Percentiles rank a stretch among this genome's conserved stretches.
phyloP scores from a whole-genome alignment of 1,284 basidiomycete species.

The Athelia psychrophila region DNA sequence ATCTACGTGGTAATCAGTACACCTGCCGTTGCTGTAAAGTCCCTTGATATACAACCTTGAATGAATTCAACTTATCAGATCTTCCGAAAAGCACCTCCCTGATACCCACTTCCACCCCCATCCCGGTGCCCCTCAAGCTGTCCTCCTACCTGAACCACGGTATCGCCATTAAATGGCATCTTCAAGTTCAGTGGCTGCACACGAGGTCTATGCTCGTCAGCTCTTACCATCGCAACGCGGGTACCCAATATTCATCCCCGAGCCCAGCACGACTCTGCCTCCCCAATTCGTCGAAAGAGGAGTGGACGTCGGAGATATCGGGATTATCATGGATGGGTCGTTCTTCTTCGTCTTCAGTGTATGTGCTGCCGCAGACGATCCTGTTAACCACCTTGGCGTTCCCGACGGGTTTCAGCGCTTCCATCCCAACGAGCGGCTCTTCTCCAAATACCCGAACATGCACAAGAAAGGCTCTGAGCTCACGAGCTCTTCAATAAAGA shows the following conservation, averaged over 20 bases:
- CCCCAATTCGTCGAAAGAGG: constrained; percentile 19
- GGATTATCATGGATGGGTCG: constrained; percentile 19
- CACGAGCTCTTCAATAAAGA: neutral
- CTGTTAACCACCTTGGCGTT: neutral
- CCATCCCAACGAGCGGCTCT: no score
- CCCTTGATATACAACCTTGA: no score
- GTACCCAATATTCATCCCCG: constrained; percentile 27
- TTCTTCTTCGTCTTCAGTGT: constrained; percentile 29
- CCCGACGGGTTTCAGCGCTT: neutral
- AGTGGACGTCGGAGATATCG: constrained; percentile 29
- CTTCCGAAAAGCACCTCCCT: no score
- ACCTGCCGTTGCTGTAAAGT: no score
- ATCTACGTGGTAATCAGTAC: no score
- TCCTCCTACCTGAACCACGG: no score
- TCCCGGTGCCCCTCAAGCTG: no score
- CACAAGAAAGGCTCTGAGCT: neutral
- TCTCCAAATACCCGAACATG: neutral
- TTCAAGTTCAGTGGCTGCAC: neutral
- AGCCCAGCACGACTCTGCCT: constrained; percentile 16
- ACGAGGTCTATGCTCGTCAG: constrained; percentile 1
- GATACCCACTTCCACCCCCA: no score
- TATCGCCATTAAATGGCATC: neutral
- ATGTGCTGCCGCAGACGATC: neutral
- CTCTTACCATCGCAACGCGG: constrained; percentile 10
- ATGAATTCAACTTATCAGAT: no score